Evolutionary conservation across 2,329 filamentous ascomycete genomes (phyloP), one percentile per base, ranked within the genome.

Genomic region (Arthrobotrys sinensis): DNA sequence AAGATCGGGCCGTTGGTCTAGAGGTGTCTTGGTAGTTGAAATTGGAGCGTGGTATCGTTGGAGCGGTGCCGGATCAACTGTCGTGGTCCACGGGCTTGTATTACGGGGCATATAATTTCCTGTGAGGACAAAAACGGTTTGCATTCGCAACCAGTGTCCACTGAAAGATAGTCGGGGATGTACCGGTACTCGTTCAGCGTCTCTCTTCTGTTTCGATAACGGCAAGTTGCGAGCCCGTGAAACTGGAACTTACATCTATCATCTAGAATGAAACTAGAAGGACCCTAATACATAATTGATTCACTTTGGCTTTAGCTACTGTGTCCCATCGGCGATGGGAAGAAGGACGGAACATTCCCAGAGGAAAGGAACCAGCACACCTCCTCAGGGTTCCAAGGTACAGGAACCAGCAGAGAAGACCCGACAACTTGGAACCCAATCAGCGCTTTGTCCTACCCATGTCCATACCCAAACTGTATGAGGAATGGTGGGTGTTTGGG

Each of bases 341-440:
- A 64, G 28, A 32, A 43, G n/a, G 62, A 48, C 50, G 40, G 60
- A 67, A 52, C 32, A 45, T 67, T 72, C 75, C 63, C 75, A 71
- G 60, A 70, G 50, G 34, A 68, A 55, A 60, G 75, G 67, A 77
- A 71, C 66, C 66, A 52, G 8, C 52, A 70, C 72, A 76, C 65
- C 65, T 32, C 67, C 62, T 64, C 60, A 64, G 28, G 19, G 32
- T 64, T 60, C 63, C 73, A 40, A 77, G 48, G 73, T 70, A 66
- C 40, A 78, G 67, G 66, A 68, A 67, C 67, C 52, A 48, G 32
- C 45, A 21, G 50, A 12, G n/a, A 7, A 4, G 67, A 63, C 67
- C 75, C 75, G 75, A 78, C 43, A 68, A 38, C 53, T 34, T 67
- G 75, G 75, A 63, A 78, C 75, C 75, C 60, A 78, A 78, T 78